Percentiles rank a stretch among this genome's conserved stretches.
phyloP scores from a whole-genome alignment of 2,329 filamentous ascomycete species.

The Drechslera avenae region DNA sequence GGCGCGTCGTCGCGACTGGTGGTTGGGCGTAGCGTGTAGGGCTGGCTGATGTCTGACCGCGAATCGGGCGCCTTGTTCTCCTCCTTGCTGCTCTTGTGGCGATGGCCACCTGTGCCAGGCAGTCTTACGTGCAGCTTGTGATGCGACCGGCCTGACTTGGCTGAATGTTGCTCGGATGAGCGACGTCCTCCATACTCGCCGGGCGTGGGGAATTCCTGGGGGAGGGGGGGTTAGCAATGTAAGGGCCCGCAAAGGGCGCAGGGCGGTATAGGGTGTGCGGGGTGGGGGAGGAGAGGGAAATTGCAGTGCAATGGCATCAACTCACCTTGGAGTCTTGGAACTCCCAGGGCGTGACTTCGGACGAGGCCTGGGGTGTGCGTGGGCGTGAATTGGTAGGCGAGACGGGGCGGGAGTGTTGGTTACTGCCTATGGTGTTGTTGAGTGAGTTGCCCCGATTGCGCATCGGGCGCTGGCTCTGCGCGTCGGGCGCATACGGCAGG shows the following conservation, averaged over 20 bases:
- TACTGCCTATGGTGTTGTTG: constrained; percentile 63
- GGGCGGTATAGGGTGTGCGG: not conserved
- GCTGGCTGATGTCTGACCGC: constrained; percentile 44
- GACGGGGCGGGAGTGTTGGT: constrained; percentile 58
- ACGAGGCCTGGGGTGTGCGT: constrained; percentile 82
- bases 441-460: constrained; percentile 85
- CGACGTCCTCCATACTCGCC: constrained; percentile 42
- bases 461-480: constrained; percentile 66
- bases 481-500: constrained; percentile 58
- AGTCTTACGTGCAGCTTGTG: constrained; percentile 63
- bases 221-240: constrained; percentile 17
- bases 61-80: constrained; percentile 50
- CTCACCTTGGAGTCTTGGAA: constrained; percentile 84
- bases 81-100: constrained; percentile 71
- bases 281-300: not conserved
- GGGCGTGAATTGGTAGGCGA: constrained; percentile 80
- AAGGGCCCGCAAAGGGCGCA: constrained; percentile 5
- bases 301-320: constrained; percentile 5
- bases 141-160: constrained; percentile 61
- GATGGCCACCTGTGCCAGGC: constrained; percentile 61
- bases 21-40: constrained; percentile 69
- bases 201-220: constrained; percentile 36
- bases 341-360: constrained; percentile 95
- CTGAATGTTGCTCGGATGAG: constrained; percentile 43
- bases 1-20: constrained; percentile 76